Evolutionary conservation across 257 asterid species (phyloP), one percentile per base, ranked within the genome.

Genomic region (Verbena officinalis): DNA sequence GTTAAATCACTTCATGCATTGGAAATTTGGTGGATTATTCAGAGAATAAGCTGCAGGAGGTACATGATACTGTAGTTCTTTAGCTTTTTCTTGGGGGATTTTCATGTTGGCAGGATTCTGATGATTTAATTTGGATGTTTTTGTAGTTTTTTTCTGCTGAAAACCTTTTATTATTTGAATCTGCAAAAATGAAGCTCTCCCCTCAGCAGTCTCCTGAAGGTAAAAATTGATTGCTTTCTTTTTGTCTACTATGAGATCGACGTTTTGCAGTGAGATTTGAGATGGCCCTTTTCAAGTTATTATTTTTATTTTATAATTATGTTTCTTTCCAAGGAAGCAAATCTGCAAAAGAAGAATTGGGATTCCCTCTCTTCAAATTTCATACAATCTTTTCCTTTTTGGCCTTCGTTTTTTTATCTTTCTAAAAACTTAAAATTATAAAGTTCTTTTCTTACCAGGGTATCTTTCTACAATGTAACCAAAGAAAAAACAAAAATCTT

Each of bases 171-270:
- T 27, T 62, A 12, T 45, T 39, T 65, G 58, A 78, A 74, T 76
- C 86, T 63, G 68, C 81, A 67, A 76, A n/a, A 67, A 88, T 88
- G 96, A 83, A 83, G 69, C 80, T 73, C 54, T 76, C 81, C 17
- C 50, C 91, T 59, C 89, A 78, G 55, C 89, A 81, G 64, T 78
- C 88, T 70, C 83, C 89, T 67, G 85, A 85, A 83, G 95, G 95
- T 85, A 66, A 62, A 62, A 27, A 16, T 45, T 39, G 23, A 54
- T 60, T 65, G 55, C 36, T 64, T 58, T 31, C 58, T 45, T 36
- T 52, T 52, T 46, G 24, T 24, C 19, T 54, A 31, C 39, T 70
- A 1, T 17, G 50, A 59, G 36, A 50, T 40, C 33, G 54, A n/a
- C 49, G 0, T 34, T 56, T 57, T 74, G 54, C 58, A 21, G 44